A percentile compares a stretch with the other conserved stretches of the same genome.
Conservation (phyloP, 1,139 yeast genomes). For the Suhomyces coccinellae region DNA sequence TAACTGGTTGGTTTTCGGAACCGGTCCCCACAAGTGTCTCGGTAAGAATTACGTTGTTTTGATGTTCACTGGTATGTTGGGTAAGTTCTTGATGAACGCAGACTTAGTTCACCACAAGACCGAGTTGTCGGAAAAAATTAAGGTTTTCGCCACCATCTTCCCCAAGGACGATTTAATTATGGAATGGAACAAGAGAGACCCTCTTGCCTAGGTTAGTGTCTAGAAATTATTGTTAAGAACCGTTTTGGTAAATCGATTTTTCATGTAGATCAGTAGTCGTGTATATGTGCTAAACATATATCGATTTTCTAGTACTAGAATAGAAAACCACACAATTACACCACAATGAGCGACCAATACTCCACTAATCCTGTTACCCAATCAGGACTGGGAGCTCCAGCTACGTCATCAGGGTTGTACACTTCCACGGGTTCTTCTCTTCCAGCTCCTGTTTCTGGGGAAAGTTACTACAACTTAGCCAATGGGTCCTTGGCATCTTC, state of each 20-base stretch:
- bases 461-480: background rate
- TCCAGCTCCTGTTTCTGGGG: background rate
- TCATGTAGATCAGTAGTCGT: background rate
- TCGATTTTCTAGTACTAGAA: background rate
- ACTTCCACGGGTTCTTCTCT: background rate
- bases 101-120: slow-evolving; percentile 84
- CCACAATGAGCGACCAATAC: slow-evolving; percentile 1
- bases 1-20: slow-evolving; percentile 95
- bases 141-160: slow-evolving; percentile 96
- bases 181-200: slow-evolving; percentile 68
- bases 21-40: slow-evolving; percentile 94
- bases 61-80: slow-evolving; percentile 85
- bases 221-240: background rate
- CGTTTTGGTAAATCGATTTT: no score
- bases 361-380: background rate
- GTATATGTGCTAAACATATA: background rate
- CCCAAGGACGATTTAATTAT: slow-evolving; percentile 92
- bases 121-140: slow-evolving; percentile 81
- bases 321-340: background rate
- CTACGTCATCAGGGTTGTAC: background rate
- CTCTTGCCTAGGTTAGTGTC: slow-evolving; percentile 18
- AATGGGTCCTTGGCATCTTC: slow-evolving; percentile 3
- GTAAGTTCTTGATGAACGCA: slow-evolving; percentile 78
- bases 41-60: slow-evolving; percentile 93
- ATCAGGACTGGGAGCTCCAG: background rate